These are phyloP conservation scores for Cucurbita argyrosperma DNA, from an alignment of 306 rosid genomes.

Conservation along the genomic window DNA sequence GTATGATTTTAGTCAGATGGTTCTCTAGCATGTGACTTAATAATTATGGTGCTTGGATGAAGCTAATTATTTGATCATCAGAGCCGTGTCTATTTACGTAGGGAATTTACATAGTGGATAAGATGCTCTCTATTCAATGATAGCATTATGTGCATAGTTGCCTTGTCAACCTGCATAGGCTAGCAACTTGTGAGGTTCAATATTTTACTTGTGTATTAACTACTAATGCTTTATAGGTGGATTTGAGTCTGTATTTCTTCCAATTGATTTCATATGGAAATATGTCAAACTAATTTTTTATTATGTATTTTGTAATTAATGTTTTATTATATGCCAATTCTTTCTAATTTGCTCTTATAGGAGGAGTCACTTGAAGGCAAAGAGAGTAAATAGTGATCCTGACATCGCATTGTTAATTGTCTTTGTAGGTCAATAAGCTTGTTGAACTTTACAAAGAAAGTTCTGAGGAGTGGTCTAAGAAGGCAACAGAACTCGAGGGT, in stretches of 20 bases:
- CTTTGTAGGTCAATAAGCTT: slow-evolving; percentile 63
- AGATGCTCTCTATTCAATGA: too few species aligned
- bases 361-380: background rate
- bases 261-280: background rate
- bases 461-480: slow-evolving; percentile 81
- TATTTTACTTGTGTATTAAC: background rate
- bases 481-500: slow-evolving; percentile 87
- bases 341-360: background rate
- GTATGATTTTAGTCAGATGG: background rate
- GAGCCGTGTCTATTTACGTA: background rate
- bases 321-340: background rate
- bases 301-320: background rate
- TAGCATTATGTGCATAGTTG: background rate
- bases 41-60: background rate
- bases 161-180: background rate
- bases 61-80: background rate
- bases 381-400: background rate
- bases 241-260: background rate
- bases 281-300: background rate
- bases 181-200: background rate
- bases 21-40: background rate
- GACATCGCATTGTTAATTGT: background rate
- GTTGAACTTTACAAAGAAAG: slow-evolving; percentile 74
- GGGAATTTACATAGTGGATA: background rate
- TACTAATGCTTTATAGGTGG: background rate